Evolutionary conservation across 768 basidiomycete genomes (phyloP).

Genomic region (Lepiota subincarnata): DNA sequence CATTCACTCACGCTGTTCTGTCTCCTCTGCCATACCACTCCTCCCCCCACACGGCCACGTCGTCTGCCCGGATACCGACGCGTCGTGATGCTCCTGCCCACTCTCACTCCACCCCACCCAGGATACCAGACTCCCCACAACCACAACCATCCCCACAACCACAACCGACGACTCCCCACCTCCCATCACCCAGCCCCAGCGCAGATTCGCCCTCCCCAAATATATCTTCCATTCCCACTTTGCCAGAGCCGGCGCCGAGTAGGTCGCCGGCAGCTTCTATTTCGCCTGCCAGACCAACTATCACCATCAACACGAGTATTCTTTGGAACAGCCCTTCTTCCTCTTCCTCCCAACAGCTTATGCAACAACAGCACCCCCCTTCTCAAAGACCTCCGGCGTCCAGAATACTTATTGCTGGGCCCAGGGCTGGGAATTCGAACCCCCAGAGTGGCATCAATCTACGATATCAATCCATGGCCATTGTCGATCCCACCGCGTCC

Average conservation of each 20-base stretch:
- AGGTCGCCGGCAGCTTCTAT: constrained; percentile 1
- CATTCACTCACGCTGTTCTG: background rate
- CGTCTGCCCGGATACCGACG: background rate
- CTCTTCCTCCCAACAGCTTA: background rate
- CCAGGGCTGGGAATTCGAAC: background rate
- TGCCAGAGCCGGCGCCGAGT: constrained; percentile 6
- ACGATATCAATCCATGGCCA: constrained; percentile 11
- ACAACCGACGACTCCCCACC: background rate
- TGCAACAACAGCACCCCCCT: background rate
- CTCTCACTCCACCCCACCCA: background rate
- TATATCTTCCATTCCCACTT: constrained; percentile 5
- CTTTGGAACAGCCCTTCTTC: background rate
- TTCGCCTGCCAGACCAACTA: background rate
- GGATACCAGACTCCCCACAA: background rate
- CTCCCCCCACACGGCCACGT: background rate
- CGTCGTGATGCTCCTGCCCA: background rate
- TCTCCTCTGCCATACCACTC: constrained; percentile 7
- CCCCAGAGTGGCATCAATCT: constrained; percentile 5
- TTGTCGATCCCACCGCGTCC: constrained; percentile 7
- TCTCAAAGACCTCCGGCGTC: background rate
- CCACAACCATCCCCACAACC: background rate
- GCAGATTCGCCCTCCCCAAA: background rate
- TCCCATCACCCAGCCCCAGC: constrained; percentile 2
- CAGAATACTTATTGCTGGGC: background rate
- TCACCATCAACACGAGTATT: background rate